Percentiles rank a stretch among this genome's conserved stretches.
Evolutionary conservation across 352 stramenopile species (phyloP).

Genomic region (Globisporangium recalcitrans): DNA sequence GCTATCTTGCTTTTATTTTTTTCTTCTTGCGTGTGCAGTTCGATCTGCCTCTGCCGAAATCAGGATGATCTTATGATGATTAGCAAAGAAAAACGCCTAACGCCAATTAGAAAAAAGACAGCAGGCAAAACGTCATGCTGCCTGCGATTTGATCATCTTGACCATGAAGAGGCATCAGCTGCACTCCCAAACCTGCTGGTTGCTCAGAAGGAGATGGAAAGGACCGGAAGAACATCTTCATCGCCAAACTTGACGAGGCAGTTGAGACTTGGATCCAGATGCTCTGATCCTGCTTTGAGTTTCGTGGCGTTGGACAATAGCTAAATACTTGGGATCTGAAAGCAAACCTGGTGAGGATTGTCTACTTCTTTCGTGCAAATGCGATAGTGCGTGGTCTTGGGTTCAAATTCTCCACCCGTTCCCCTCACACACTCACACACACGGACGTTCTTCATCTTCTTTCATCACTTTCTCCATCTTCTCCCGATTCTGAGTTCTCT

Average conservation of each 20-base stretch:
- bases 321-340: neutral
- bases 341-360: too few species aligned
- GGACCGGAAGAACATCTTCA: neutral
- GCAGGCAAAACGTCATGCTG: constrained; percentile 7
- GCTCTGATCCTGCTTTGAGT: neutral
- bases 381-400: neutral
- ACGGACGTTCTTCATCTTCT: neutral
- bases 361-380: too few species aligned
- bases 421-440: neutral
- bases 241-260: neutral
- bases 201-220: neutral
- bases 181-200: neutral
- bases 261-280: neutral
- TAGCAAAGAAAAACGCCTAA: neutral
- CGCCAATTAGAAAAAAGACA: neutral
- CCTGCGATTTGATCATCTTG: neutral
- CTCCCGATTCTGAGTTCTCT: neutral
- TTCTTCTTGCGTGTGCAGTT: neutral
- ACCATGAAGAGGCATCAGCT: neutral
- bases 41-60: constrained; percentile 3
- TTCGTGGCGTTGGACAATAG: neutral
- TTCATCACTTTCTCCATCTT: neutral
- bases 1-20: neutral
- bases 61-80: neutral
- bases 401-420: neutral